Conservation (phyloP, 805 yeast species). For the Wickerhamia fluorescens region DNA sequence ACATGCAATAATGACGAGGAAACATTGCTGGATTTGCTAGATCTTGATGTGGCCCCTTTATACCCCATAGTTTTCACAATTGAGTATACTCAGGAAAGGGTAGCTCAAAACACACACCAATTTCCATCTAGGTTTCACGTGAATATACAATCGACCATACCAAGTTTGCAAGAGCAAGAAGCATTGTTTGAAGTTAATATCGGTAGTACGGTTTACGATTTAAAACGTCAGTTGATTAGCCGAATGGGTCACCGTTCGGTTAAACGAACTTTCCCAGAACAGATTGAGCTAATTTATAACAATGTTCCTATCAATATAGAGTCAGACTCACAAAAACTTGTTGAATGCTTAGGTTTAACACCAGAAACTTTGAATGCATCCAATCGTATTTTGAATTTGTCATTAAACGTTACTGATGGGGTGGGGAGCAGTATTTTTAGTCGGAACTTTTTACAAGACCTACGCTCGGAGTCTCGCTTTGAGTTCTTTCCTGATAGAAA, state of each 20-base stretch:
- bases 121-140: too few relatives aligned
- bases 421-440: constrained; percentile 17
- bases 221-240: constrained; percentile 14
- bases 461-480: constrained; percentile 14
- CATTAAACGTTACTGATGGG: constrained; percentile 9
- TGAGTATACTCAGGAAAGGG: too few relatives aligned
- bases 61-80: constrained; percentile 10
- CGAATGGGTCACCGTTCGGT: constrained; percentile 16
- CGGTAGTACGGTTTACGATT: constrained; percentile 12
- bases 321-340: background rate
- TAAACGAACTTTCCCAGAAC: constrained; percentile 20
- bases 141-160: too few relatives aligned
- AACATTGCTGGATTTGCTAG: constrained; percentile 2
- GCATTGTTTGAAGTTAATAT: constrained; percentile 16
- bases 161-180: constrained; percentile 10
- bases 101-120: too few relatives aligned
- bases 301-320: constrained; percentile 2
- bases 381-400: constrained; percentile 8
- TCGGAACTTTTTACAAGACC: constrained; percentile 18
- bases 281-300: constrained; percentile 11
- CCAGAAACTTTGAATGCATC: background rate
- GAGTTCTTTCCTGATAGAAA: constrained; percentile 19
- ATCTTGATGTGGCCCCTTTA: constrained; percentile 24
- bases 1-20: constrained; percentile 7
- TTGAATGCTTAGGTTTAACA: background rate